These are phyloP conservation scores for Trypanosoma rangeli DNA, from an alignment of 208 protist species.

Conservation along the genomic window DNA sequence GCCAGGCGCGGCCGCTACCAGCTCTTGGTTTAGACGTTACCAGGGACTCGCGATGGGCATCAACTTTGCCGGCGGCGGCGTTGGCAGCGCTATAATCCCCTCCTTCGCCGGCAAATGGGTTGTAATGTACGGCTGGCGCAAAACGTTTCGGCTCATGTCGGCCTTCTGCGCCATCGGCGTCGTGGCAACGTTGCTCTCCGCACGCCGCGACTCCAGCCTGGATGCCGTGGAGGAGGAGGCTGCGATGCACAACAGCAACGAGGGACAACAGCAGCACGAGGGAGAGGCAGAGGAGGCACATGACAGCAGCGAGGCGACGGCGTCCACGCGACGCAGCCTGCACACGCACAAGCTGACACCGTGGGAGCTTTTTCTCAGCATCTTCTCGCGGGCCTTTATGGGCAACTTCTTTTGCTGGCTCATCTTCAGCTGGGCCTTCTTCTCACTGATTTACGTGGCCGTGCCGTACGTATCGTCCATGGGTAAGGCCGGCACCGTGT, in stretches of 20 bases:
- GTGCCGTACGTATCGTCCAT: slow-evolving; percentile 83
- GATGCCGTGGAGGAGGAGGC: background rate
- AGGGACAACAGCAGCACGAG: too few relatives aligned
- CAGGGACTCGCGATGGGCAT: slow-evolving; percentile 73
- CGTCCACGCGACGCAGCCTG: background rate
- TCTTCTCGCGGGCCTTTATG: slow-evolving; percentile 56
- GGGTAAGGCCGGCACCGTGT: slow-evolving; percentile 64
- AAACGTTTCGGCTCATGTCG: slow-evolving; percentile 80
- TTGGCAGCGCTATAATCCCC: slow-evolving; percentile 75
- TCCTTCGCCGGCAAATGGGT: slow-evolving; percentile 60
- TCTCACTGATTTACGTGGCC: slow-evolving; percentile 70
- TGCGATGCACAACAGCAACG: background rate
- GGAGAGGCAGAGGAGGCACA: too few relatives aligned
- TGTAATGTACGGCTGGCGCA: slow-evolving; percentile 75
- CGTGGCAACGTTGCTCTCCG: slow-evolving; percentile 57
- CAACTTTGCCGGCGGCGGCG: slow-evolving; percentile 72
- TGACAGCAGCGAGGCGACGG: background rate
- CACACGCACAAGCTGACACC: slow-evolving; percentile 34
- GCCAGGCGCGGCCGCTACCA: slow-evolving; percentile 63
- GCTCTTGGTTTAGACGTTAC: slow-evolving; percentile 67
- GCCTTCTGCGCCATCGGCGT: slow-evolving; percentile 75
- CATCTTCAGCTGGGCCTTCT: slow-evolving; percentile 82
- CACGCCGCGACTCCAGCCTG: background rate
- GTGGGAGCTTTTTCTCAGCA: slow-evolving; percentile 46
- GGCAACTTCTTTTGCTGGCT: slow-evolving; percentile 78